These are phyloP conservation scores for Chaetomium tenue DNA, from an alignment of 495 filamentous ascomycete genomes.

Conservation along the genomic window DNA sequence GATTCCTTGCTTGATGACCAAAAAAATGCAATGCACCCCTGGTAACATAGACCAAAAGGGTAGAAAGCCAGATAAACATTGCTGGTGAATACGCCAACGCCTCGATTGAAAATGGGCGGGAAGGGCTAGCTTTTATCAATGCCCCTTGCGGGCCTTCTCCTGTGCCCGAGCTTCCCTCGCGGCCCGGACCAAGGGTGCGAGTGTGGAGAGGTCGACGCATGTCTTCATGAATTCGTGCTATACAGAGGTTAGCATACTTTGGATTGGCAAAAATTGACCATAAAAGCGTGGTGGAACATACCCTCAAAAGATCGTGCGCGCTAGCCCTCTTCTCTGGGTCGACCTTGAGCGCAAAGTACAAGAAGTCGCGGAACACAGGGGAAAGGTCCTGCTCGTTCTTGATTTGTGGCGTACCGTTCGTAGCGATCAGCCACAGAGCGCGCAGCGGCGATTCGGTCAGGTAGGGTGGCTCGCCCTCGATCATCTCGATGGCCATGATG, in stretches of 20 bases:
- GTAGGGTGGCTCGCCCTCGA: slow-evolving; percentile 97
- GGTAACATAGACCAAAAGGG: too few relatives aligned
- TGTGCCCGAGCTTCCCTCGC: slow-evolving; percentile 78
- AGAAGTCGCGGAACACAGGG: slow-evolving; percentile 80
- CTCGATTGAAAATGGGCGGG: background rate
- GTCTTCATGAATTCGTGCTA: slow-evolving; percentile 94
- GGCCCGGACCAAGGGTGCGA: slow-evolving; percentile 79
- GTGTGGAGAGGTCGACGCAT: slow-evolving; percentile 60
- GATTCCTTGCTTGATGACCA: background rate
- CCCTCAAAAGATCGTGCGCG: slow-evolving; percentile 86
- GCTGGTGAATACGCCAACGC: background rate
- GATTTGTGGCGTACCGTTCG: slow-evolving; percentile 91
- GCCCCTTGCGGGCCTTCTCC: slow-evolving; percentile 71
- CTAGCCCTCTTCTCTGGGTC: slow-evolving; percentile 95
- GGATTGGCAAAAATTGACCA: background rate
- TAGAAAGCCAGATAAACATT: slow-evolving; percentile 1
- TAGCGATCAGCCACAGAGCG: slow-evolving; percentile 93
- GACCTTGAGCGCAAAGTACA: slow-evolving; percentile 87
- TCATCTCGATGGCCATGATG: slow-evolving; percentile 99
- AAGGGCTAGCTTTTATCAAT: slow-evolving; percentile 14
- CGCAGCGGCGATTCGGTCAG: slow-evolving; percentile 91
- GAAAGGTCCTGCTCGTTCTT: slow-evolving; percentile 87
- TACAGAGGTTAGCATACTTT: slow-evolving; percentile 8
- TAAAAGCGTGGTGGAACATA: slow-evolving; percentile 45
- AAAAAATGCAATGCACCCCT: background rate